These are phyloP conservation scores for Drechslerella coelobrocha DNA, from an alignment of 2,329 filamentous ascomycete genomes.

Conservation along the genomic window DNA sequence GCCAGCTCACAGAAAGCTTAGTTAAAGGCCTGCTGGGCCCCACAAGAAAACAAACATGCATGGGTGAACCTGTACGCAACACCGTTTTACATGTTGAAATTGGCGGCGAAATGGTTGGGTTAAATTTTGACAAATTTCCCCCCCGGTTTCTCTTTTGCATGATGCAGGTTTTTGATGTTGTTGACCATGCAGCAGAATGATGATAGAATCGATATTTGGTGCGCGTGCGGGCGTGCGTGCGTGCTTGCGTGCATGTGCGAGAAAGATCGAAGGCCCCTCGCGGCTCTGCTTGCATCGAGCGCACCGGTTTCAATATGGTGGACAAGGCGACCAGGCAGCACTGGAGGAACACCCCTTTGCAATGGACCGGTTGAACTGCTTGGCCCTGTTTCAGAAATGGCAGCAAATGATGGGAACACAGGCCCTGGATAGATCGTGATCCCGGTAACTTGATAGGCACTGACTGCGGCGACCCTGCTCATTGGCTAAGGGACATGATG, in stretches of 20 bases:
- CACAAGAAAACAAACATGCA: background rate
- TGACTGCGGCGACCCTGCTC: constrained; percentile 15
- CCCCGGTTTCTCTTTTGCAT: background rate
- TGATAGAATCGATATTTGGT: no score
- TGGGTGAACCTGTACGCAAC: background rate
- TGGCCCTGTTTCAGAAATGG: constrained; percentile 39
- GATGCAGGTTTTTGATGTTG: background rate
- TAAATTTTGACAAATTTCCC: background rate
- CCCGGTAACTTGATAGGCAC: background rate
- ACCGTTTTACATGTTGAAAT: background rate
- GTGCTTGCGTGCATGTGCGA: background rate
- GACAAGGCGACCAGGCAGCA: background rate
- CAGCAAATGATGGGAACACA: constrained; percentile 28
- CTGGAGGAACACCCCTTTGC: constrained; percentile 1
- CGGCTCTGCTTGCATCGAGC: background rate
- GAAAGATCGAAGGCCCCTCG: background rate
- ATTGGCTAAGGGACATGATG: constrained; percentile 30
- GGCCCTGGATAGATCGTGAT: constrained; percentile 1
- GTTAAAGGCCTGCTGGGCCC: background rate
- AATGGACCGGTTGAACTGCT: constrained; percentile 29
- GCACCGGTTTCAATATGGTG: background rate
- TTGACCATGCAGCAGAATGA: background rate
- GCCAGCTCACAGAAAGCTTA: constrained; percentile 3
- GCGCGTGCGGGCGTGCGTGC: no score
- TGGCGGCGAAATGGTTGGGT: background rate